A percentile compares a stretch with the other conserved stretches of the same genome.
Evolutionary conservation across 129 eudicot species (phyloP).

Genomic region (Smallanthus sonchifolius): DNA sequence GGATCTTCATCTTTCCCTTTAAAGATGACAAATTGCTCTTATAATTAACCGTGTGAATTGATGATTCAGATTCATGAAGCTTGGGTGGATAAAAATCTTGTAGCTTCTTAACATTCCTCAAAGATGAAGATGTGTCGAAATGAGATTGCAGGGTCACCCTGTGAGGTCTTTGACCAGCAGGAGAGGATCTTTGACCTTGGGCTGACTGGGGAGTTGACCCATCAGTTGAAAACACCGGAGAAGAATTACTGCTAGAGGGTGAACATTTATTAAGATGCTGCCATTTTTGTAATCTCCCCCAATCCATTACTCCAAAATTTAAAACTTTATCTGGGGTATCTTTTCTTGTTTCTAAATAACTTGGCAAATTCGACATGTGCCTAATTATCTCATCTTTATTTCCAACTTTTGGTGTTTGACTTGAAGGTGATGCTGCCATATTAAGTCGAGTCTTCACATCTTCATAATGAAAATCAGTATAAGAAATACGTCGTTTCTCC

Average conservation of each 20-base stretch:
- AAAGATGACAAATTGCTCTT: conserved; percentile 19
- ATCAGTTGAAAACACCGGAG: conserved; percentile 45
- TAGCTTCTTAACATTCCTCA: conserved; percentile 19
- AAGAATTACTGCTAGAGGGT: conserved; percentile 45
- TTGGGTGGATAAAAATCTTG: conserved; percentile 23
- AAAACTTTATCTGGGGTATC: conserved; percentile 50
- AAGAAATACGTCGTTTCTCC: conserved; percentile 37
- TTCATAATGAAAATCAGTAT: conserved; percentile 47
- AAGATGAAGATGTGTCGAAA: conserved; percentile 32
- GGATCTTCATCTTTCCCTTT: conserved; percentile 54
- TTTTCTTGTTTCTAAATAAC: conserved; percentile 58
- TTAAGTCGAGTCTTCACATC: conserved; percentile 31
- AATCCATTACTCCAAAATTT: conserved; percentile 83
- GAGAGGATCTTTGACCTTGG: conserved; percentile 39
- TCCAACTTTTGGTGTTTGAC: conserved; percentile 21
- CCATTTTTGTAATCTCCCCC: conserved; percentile 74
- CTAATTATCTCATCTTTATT: conserved; percentile 55
- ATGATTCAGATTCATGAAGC: conserved; percentile 18
- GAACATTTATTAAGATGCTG: conserved; percentile 39
- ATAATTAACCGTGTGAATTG: conserved; percentile 2
- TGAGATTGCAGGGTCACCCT: conserved; percentile 45
- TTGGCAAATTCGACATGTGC: conserved; percentile 79
- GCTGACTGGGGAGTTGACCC: conserved; percentile 42
- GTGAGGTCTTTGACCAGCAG: conserved; percentile 32
- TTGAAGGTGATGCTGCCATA: conserved; percentile 30